Conservation (phyloP, 139 green algal genomes). For the Klebsormidium nitens region DNA sequence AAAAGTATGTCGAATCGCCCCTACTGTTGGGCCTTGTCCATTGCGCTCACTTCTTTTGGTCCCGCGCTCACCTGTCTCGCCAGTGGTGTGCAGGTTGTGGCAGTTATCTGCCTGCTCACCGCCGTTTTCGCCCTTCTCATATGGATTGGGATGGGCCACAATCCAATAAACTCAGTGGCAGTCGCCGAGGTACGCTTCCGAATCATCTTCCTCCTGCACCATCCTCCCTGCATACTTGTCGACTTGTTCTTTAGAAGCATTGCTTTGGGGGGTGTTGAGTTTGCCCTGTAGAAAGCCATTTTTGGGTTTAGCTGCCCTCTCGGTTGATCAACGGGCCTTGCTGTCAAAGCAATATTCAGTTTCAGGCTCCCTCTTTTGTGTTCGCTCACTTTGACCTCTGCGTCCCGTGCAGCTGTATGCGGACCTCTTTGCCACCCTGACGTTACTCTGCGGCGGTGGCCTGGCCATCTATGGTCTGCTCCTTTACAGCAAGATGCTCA, state of each 20-base stretch:
- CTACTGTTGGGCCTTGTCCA: no score
- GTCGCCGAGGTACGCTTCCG: constrained; percentile 14
- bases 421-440: constrained; percentile 15
- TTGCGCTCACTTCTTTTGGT: no score
- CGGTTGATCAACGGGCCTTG: not conserved
- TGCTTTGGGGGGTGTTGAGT: no score
- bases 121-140: constrained; percentile 12
- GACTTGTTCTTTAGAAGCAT: no score
- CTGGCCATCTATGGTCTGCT: constrained; percentile 18
- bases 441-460: not conserved
- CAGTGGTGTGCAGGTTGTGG: constrained; percentile 12
- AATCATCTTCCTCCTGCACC: no score
- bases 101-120: constrained; percentile 8
- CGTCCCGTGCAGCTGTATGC: constrained; percentile 5
- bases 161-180: constrained; percentile 6
- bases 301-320: not conserved
- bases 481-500: constrained; percentile 9
- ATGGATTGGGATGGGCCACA: constrained; percentile 15
- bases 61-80: no score
- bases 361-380: not conserved
- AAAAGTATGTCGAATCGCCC: no score
- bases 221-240: no score
- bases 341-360: not conserved
- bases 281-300: no score
- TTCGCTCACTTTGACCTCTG: not conserved